Conservation (phyloP, 2,329 filamentous ascomycete genomes). For the Rachicladosporium sp. region DNA sequence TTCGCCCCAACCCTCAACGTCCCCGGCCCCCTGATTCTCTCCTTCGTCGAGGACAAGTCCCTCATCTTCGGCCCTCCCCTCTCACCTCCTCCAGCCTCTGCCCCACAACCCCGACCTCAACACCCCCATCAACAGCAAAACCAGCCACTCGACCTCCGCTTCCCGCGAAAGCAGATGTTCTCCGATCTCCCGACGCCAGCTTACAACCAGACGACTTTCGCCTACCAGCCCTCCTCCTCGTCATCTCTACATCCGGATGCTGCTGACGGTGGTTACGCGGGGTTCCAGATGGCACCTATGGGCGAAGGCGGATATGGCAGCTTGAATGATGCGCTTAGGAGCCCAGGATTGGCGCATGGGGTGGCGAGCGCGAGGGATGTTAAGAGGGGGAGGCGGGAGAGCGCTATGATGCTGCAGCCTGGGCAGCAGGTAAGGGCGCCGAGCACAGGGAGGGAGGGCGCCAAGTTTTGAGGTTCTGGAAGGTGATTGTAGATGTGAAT, state of each 20-base stretch:
- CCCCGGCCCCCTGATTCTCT: constrained; percentile 82
- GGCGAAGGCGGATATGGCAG: constrained; percentile 22
- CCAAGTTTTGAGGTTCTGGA: too few species aligned
- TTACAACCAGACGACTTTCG: constrained; percentile 43
- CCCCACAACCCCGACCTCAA: constrained; percentile 4
- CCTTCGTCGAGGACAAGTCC: constrained; percentile 84
- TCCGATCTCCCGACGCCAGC: constrained; percentile 53
- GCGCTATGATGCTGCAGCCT: constrained; percentile 17
- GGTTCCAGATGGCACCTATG: constrained; percentile 21
- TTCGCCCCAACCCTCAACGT: constrained; percentile 97
- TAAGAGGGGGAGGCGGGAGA: constrained; percentile 19
- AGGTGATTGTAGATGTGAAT: too few species aligned
- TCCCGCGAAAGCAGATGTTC: constrained; percentile 54
- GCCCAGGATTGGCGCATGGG: constrained; percentile 10
- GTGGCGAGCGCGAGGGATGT: constrained; percentile 11
- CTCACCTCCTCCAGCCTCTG: constrained; percentile 28
- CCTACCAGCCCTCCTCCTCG: background rate
- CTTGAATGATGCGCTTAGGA: constrained; percentile 22
- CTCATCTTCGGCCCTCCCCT: constrained; percentile 67
- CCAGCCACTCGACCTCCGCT: constrained; percentile 47
- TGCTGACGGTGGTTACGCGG: constrained; percentile 20
- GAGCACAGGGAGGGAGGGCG: too few species aligned
- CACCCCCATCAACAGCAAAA: constrained; percentile 23
- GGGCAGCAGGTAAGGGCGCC: constrained; percentile 1
- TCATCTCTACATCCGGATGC: constrained; percentile 6